These are phyloP conservation scores for Tardiomyces digboiensis DNA, from an alignment of 1,139 yeast species.

Conservation along the genomic window DNA sequence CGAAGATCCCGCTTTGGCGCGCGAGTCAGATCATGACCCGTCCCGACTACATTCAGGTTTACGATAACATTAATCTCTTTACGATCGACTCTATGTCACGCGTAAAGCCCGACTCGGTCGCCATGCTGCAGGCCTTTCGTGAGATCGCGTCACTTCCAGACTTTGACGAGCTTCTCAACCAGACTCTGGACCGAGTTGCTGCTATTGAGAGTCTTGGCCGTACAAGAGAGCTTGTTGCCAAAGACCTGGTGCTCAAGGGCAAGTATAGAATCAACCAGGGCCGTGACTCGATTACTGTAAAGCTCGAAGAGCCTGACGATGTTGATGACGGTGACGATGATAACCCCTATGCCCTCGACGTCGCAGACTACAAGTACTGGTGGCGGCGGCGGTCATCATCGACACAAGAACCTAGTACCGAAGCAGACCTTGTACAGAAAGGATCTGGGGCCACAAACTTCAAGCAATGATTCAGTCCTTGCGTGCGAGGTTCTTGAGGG, in stretches of 20 bases:
- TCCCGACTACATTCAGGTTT: slow-evolving; percentile 66
- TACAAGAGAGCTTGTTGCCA: slow-evolving; percentile 69
- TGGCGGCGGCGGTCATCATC: neutral
- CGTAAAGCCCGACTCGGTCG: slow-evolving; percentile 74
- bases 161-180: slow-evolving; percentile 58
- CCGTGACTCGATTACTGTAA: slow-evolving; percentile 6
- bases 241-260: slow-evolving; percentile 54
- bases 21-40: slow-evolving; percentile 82
- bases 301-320: slow-evolving; percentile 16
- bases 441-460: too few relatives aligned
- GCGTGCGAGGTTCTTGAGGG: neutral
- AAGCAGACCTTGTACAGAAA: too few relatives aligned
- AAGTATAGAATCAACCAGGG: slow-evolving; percentile 14
- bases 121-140: slow-evolving; percentile 85
- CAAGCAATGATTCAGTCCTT: neutral
- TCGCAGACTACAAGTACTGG: neutral
- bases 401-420: neutral
- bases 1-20: slow-evolving; percentile 74
- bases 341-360: neutral
- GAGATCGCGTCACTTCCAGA: slow-evolving; percentile 68
- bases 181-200: slow-evolving; percentile 61
- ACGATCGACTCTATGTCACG: slow-evolving; percentile 63
- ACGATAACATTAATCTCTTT: slow-evolving; percentile 69
- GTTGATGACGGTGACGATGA: slow-evolving; percentile 13
- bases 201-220: slow-evolving; percentile 75